These are phyloP conservation scores for Tanacetum coccineum DNA, from an alignment of 129 eudicot genomes.

Conservation along the genomic window DNA sequence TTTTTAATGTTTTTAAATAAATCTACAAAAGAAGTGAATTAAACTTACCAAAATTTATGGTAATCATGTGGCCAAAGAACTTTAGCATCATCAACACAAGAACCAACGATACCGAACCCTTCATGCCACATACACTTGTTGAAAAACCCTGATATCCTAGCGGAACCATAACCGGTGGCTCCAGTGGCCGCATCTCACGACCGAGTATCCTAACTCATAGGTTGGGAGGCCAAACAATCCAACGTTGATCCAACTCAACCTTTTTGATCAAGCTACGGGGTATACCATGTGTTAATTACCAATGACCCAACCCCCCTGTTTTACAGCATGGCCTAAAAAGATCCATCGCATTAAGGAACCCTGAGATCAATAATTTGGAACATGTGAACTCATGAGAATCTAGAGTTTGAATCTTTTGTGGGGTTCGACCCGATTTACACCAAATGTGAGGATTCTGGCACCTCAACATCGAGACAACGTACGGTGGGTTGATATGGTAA, in stretches of 20 bases:
- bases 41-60: slow-evolving; percentile 55
- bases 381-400: not conserved
- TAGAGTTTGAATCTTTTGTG: slow-evolving; percentile 1
- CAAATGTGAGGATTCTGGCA: slow-evolving; percentile 59
- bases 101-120: slow-evolving; percentile 68
- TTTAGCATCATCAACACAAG: slow-evolving; percentile 57
- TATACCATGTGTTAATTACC: slow-evolving; percentile 52
- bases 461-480: slow-evolving; percentile 38
- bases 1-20: slow-evolving; percentile 18
- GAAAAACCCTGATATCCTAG: slow-evolving; percentile 49
- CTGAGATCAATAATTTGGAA: slow-evolving; percentile 45
- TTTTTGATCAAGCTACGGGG: slow-evolving; percentile 31
- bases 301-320: slow-evolving; percentile 72
- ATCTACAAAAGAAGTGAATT: not conserved
- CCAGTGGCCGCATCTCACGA: slow-evolving; percentile 43
- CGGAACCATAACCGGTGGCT: slow-evolving; percentile 63
- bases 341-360: slow-evolving; percentile 34
- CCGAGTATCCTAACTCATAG: slow-evolving; percentile 46
- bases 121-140: slow-evolving; percentile 76
- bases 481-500: slow-evolving; percentile 46
- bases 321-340: slow-evolving; percentile 42
- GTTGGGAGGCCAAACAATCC: slow-evolving; percentile 49
- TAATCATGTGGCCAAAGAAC: slow-evolving; percentile 71
- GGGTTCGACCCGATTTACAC: slow-evolving; percentile 25
- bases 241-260: slow-evolving; percentile 45